A percentile compares a stretch with the other conserved stretches of the same genome.
Evolutionary conservation across 306 rosid genomes (phyloP).

Genomic region (Fragaria vesca): DNA sequence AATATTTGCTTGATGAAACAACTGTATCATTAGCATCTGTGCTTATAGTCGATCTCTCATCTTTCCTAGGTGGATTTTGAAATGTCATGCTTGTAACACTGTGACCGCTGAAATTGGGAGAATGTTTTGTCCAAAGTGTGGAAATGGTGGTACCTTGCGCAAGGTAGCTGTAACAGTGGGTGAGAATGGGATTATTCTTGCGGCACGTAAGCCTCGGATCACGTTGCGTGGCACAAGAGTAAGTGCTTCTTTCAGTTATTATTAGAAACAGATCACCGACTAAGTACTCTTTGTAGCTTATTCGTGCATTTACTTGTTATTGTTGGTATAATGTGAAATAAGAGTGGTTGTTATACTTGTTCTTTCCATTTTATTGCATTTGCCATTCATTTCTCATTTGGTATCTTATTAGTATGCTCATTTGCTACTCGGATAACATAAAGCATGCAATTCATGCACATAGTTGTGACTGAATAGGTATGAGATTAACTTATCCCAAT

Average conservation of each 20-base stretch:
- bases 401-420: not conserved
- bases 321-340: not conserved
- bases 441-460: not conserved
- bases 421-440: not conserved
- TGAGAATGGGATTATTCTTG: constrained; percentile 80
- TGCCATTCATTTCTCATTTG: not conserved
- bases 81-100: constrained; percentile 84
- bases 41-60: constrained; percentile 24
- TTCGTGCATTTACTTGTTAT: not conserved
- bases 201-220: constrained; percentile 69
- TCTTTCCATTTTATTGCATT: not conserved
- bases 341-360: not conserved
- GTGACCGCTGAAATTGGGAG: constrained; percentile 85
- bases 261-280: not conserved
- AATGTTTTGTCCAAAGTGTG: constrained; percentile 93
- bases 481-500: constrained; percentile 1
- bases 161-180: constrained; percentile 98
- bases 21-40: not conserved
- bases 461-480: constrained; percentile 6
- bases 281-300: not conserved
- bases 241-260: constrained; percentile 19
- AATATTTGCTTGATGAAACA: constrained; percentile 4
- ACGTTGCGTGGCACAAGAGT: constrained; percentile 94
- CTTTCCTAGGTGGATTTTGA: constrained; percentile 80
- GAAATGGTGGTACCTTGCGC: constrained; percentile 95